Evolutionary conservation across 257 asterid genomes (phyloP).

Genomic region (Solanum chaucha): DNA sequence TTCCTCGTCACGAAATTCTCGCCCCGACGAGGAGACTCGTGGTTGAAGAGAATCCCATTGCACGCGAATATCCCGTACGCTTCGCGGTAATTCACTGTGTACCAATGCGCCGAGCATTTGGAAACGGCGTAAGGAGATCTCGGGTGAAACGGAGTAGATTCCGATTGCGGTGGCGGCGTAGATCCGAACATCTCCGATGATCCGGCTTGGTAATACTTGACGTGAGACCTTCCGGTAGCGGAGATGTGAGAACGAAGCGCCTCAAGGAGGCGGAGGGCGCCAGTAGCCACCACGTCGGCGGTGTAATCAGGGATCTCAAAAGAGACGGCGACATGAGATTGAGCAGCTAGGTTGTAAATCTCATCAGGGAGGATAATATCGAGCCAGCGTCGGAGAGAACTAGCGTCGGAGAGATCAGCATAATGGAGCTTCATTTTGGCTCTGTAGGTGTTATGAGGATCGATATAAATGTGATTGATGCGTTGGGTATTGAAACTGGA

Average conservation of each 20-base stretch:
- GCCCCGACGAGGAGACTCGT: constrained; percentile 85
- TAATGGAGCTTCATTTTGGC: constrained; percentile 96
- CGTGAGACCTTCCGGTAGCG: constrained; percentile 64
- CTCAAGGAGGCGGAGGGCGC: constrained; percentile 91
- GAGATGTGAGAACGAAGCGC: constrained; percentile 87
- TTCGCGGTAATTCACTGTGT: constrained; percentile 94
- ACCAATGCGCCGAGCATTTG: constrained; percentile 98
- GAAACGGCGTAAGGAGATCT: constrained; percentile 97
- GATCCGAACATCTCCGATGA: constrained; percentile 99
- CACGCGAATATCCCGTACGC: constrained; percentile 88
- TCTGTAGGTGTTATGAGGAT: constrained; percentile 82
- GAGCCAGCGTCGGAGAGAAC: constrained; percentile 99
- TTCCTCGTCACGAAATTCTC: constrained; percentile 96
- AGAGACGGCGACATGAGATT: constrained; percentile 95
- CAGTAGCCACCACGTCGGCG: constrained; percentile 97
- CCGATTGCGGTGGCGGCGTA: constrained; percentile 91
- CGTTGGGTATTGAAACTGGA: constrained; percentile 98
- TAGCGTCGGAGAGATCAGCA: constrained; percentile 93
- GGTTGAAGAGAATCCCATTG: constrained; percentile 89
- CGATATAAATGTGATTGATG: constrained; percentile 91
- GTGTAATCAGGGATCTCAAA: constrained; percentile 99
- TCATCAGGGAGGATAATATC: constrained; percentile 85
- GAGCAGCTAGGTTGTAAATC: constrained; percentile 98
- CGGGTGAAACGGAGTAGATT: constrained; percentile 75
- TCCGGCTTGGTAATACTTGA: constrained; percentile 88